Percentiles rank a stretch among this genome's conserved stretches.
Evolutionary conservation across 2,329 filamentous ascomycete species (phyloP).

Genomic region (Grosmannia clavigera): DNA sequence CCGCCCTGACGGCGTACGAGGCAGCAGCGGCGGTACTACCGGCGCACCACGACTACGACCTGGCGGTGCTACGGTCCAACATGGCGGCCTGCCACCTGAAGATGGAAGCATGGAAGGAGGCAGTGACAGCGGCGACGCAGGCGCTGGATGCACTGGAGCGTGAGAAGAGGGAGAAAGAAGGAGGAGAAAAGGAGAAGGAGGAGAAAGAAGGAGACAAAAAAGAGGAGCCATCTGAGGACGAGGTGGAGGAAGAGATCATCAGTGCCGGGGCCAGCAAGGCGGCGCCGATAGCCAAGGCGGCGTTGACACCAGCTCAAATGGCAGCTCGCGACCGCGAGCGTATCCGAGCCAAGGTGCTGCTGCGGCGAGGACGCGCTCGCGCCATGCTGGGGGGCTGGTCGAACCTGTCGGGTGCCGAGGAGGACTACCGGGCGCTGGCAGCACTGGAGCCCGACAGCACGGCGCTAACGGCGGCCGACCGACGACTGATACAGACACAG

Average conservation of each 20-base stretch:
- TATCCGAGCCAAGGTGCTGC: slow-evolving; percentile 71
- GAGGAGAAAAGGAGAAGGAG: slow-evolving; percentile 35
- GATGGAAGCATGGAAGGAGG: slow-evolving; percentile 72
- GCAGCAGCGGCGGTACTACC: slow-evolving; percentile 68
- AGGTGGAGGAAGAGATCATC: slow-evolving; percentile 46
- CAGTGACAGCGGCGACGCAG: slow-evolving; percentile 58
- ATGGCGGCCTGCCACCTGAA: slow-evolving; percentile 83
- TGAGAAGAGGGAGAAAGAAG: slow-evolving; percentile 18
- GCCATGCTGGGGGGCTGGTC: slow-evolving; percentile 66
- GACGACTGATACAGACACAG: slow-evolving; percentile 53
- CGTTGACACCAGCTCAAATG: slow-evolving; percentile 15
- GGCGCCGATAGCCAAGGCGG: slow-evolving; percentile 20
- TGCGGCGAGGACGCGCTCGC: slow-evolving; percentile 64
- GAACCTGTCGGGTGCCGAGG: slow-evolving; percentile 60
- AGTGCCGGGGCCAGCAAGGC: slow-evolving; percentile 44
- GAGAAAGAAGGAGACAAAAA: slow-evolving; percentile 25
- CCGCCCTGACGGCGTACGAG: slow-evolving; percentile 73
- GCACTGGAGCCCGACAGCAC: slow-evolving; percentile 26
- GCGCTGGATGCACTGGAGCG: slow-evolving; percentile 60
- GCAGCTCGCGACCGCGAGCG: slow-evolving; percentile 52
- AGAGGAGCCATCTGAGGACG: slow-evolving; percentile 27
- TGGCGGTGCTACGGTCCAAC: slow-evolving; percentile 79
- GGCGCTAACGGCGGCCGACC: slow-evolving; percentile 53
- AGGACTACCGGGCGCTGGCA: slow-evolving; percentile 64
- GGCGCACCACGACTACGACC: slow-evolving; percentile 74